Conservation (phyloP, 2,329 filamentous ascomycete species). For the Cladophialophora exuberans region DNA sequence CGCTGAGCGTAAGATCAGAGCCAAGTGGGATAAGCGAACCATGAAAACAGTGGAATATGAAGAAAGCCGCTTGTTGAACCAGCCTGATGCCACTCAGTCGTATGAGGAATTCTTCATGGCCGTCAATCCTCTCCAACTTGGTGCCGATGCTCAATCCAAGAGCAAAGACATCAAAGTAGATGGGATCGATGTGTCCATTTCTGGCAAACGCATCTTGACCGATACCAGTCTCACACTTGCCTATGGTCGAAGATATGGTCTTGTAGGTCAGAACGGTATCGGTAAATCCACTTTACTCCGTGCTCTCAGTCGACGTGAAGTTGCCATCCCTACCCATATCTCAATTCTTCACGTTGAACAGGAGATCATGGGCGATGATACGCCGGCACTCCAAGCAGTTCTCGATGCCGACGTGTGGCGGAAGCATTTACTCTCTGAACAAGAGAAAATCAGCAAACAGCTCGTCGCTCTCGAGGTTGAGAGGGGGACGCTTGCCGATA, state of each 20-base stretch:
- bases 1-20: slow-evolving; percentile 94
- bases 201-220: slow-evolving; percentile 82
- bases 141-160: slow-evolving; percentile 71
- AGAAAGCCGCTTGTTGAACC: slow-evolving; percentile 83
- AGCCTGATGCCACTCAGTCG: slow-evolving; percentile 79
- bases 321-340: slow-evolving; percentile 94
- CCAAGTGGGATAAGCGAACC: slow-evolving; percentile 96
- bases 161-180: slow-evolving; percentile 99
- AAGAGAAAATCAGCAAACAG: slow-evolving; percentile 80
- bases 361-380: slow-evolving; percentile 97
- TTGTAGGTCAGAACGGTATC: slow-evolving; percentile 99
- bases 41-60: slow-evolving; percentile 99
- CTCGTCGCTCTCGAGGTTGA: slow-evolving; percentile 77
- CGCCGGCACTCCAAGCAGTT: slow-evolving; percentile 89
- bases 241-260: slow-evolving; percentile 91
- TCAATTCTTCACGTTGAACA: slow-evolving; percentile 99
- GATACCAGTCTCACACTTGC: slow-evolving; percentile 89
- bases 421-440: slow-evolving; percentile 88
- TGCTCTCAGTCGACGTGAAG: slow-evolving; percentile 87
- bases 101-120: slow-evolving; percentile 99
- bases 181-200: slow-evolving; percentile 91
- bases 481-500: slow-evolving; percentile 81
- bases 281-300: slow-evolving; percentile 94
- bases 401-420: slow-evolving; percentile 98
- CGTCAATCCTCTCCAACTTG: slow-evolving; percentile 93